Evolutionary conservation across 2,329 filamentous ascomycete species (phyloP), one percentile per base, ranked within the genome.

Genomic region (Alternaria triticimaculans): DNA sequence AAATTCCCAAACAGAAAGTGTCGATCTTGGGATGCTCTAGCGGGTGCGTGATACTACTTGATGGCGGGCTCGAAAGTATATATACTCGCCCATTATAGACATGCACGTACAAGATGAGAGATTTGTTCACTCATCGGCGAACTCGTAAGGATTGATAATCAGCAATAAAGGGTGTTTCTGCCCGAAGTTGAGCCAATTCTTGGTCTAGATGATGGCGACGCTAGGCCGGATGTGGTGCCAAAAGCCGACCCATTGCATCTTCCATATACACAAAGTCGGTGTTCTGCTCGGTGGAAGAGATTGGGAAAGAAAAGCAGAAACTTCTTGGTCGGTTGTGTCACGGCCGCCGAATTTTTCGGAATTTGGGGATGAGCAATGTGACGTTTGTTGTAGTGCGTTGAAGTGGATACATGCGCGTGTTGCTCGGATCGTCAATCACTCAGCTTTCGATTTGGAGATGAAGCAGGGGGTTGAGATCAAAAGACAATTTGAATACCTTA

Each of bases 401-500:
- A 10, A 10, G 1, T 4, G 8, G 4, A 41, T 2, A 41, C 8
- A 11, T 41, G 37, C n/a, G 37, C 37, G 2, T 6, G 37, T 18
- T 41, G 15, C 2, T 37, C 10, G 15, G 0, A 37, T 5, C 15
- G 0, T n/a, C 8, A 0, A n/a, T n/a, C 8, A 10, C 2, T 15
- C 6, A 0, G 6, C 30, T 15, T 15, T 33, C 30, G 14, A 33
- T 7, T 7, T 15, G 30, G 12, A 6, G 7, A 15, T 3, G 6
- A 33, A 8, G 14, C 30, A 15, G 2, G 6, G 2, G 4, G 6
- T 15, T 33, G 30, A 33, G 3, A 15, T 4, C 3, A 33, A 7
- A 8, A 15, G 14, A 15, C 6, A 4, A 0, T 7, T 33, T 33
- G 30, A 2, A 15, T 0, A 15, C 14, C 6, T 33, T 0, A 33